A percentile compares a stretch with the other conserved stretches of the same genome.
These are phyloP conservation scores for Nannochloropsis granulata DNA, from an alignment of 108 stramenopile genomes.

Conservation along the genomic window DNA sequence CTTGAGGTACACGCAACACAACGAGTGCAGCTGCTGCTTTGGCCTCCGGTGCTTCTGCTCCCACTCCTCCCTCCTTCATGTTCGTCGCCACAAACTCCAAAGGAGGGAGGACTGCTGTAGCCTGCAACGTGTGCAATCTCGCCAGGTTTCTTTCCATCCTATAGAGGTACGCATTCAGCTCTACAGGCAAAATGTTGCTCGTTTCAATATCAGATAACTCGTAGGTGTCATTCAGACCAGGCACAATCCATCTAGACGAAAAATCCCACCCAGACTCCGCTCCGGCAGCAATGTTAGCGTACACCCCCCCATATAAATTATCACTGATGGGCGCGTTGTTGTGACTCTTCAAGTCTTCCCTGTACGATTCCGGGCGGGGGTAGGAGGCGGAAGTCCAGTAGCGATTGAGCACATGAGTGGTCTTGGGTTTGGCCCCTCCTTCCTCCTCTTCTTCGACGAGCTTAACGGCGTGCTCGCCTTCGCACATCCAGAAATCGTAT, in stretches of 20 bases:
- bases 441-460: background rate
- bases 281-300: constrained; percentile 23
- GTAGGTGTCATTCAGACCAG: background rate
- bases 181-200: constrained; percentile 28
- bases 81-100: background rate
- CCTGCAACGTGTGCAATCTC: background rate
- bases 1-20: background rate
- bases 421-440: background rate
- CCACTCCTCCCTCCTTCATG: background rate
- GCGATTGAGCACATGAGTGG: constrained; percentile 16
- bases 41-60: background rate
- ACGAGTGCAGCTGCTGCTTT: background rate
- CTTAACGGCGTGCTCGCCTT: constrained; percentile 1
- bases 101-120: background rate
- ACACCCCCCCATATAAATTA: background rate
- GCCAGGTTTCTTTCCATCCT: constrained; percentile 3
- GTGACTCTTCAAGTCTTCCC: background rate
- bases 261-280: constrained; percentile 47
- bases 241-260: constrained; percentile 37
- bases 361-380: constrained; percentile 29
- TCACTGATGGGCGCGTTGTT: background rate
- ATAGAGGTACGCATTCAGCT: constrained; percentile 37
- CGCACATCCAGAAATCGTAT: constrained; percentile 35
- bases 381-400: constrained; percentile 1
- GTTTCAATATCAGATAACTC: constrained; percentile 3